Evolutionary conservation across 768 basidiomycete species (phyloP).

Genomic region (Cytidiella melzeri): DNA sequence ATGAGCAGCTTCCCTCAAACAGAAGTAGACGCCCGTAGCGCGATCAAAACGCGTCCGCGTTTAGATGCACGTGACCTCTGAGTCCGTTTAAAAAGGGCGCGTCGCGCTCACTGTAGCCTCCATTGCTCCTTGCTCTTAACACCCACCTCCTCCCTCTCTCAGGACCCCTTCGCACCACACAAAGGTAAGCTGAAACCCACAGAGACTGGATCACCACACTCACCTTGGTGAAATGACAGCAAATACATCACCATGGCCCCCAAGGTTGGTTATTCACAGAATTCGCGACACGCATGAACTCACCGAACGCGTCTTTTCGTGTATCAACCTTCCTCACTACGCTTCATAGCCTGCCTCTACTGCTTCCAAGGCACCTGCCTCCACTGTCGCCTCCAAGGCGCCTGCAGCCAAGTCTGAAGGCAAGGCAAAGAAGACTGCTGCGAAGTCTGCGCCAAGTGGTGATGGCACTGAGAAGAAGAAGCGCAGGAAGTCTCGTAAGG

Average conservation of each 20-base stretch:
- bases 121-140: slow-evolving; percentile 11
- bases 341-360: slow-evolving; percentile 38
- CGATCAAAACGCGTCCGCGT: too few species aligned
- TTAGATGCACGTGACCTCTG: slow-evolving; percentile 9
- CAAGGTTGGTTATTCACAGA: slow-evolving; percentile 17
- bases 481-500: slow-evolving; percentile 73
- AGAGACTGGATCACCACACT: slow-evolving; percentile 1
- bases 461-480: slow-evolving; percentile 72
- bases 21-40: too few species aligned
- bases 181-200: slow-evolving; percentile 8
- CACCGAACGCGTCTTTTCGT: not conserved
- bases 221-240: not conserved
- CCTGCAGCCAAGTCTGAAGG: slow-evolving; percentile 28
- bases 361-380: slow-evolving; percentile 53
- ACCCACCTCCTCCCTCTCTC: slow-evolving; percentile 9
- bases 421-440: slow-evolving; percentile 52
- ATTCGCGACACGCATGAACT: not conserved
- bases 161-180: not conserved
- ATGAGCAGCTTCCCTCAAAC: too few species aligned
- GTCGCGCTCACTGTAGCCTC: slow-evolving; percentile 13
- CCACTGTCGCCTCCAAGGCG: slow-evolving; percentile 36
- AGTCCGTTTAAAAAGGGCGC: slow-evolving; percentile 10
- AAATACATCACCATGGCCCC: slow-evolving; percentile 22
- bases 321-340: slow-evolving; percentile 5
- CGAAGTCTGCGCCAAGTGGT: slow-evolving; percentile 43